Conservation (phyloP, 2,329 filamentous ascomycete species). For the Penicillium sp. region DNA sequence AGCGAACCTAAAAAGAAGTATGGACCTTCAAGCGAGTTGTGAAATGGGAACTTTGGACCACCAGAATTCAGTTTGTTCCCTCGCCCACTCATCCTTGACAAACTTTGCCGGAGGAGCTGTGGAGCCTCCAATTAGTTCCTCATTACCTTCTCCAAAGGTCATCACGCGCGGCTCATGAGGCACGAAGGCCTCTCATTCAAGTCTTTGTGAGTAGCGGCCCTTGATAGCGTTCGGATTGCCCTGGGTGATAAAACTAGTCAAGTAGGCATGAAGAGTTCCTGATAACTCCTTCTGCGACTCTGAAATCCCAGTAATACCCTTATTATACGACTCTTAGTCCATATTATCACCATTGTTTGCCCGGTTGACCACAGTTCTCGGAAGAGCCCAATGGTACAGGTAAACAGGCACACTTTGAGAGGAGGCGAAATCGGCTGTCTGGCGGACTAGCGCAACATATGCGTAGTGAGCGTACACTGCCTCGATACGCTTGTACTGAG, state of each 20-base stretch:
- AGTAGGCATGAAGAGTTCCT: conserved; percentile 54
- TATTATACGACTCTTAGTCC: conserved; percentile 55
- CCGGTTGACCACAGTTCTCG: conserved; percentile 51
- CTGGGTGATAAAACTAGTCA: conserved; percentile 56
- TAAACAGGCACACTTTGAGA: conserved; percentile 50
- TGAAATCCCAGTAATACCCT: conserved; percentile 44
- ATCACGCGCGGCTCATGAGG: conserved; percentile 45
- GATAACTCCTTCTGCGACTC: conserved; percentile 51
- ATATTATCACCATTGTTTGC: conserved; percentile 59
- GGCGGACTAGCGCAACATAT: conserved; percentile 56
- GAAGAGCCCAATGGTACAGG: conserved; percentile 62
- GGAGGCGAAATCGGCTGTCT: conserved; percentile 52
- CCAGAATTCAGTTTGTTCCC: conserved; percentile 57
- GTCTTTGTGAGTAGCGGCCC: conserved; percentile 38
- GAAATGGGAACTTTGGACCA: conserved; percentile 42
- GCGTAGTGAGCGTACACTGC: conserved; percentile 59
- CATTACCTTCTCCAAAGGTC: conserved; percentile 56
- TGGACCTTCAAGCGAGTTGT: conserved; percentile 27
- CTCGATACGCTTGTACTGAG: conserved; percentile 60
- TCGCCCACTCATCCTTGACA: conserved; percentile 50
- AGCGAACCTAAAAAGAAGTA: not conserved
- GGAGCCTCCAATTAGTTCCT: conserved; percentile 55
- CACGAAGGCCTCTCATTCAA: conserved; percentile 47
- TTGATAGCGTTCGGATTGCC: conserved; percentile 53
- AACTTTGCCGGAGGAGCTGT: conserved; percentile 50